phyloP scores from a whole-genome alignment of 2,329 filamentous ascomycete genomes.

The Trichoderma aggressivum region DNA sequence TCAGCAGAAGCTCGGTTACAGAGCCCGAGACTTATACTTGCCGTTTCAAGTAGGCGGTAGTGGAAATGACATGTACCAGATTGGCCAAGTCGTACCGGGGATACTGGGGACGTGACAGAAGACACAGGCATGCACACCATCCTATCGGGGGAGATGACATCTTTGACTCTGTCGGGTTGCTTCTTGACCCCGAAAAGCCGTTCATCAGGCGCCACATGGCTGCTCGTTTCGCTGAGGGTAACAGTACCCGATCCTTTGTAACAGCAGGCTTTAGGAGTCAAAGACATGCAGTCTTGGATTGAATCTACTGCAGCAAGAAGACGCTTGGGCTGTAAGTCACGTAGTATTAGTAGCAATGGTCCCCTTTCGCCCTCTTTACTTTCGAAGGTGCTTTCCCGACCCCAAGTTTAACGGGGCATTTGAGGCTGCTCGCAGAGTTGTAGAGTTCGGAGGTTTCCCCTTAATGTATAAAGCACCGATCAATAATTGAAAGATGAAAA shows the following conservation, averaged over 20 bases:
- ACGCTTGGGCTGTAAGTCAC: neutral
- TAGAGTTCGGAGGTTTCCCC: neutral
- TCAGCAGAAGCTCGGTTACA: neutral
- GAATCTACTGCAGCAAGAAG: neutral
- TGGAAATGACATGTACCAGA: neutral
- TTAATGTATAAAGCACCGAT: neutral
- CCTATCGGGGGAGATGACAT: neutral
- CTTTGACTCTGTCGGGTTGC: neutral
- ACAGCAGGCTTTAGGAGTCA: neutral
- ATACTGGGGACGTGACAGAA: neutral
- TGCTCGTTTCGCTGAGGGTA: neutral
- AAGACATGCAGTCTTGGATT: neutral
- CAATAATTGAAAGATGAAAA: neutral
- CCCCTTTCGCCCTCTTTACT: neutral
- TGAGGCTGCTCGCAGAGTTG: neutral
- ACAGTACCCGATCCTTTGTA: neutral
- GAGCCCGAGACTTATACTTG: neutral
- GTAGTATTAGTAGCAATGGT: neutral
- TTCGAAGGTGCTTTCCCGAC: neutral
- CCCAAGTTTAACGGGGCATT: neutral
- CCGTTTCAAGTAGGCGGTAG: neutral
- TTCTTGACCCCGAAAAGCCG: slow-evolving; percentile 7
- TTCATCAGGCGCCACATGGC: neutral
- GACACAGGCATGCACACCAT: neutral
- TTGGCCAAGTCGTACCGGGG: neutral